These are phyloP conservation scores for Tricladium varicosporioides DNA, from an alignment of 2,329 filamentous ascomycete species.

Conservation along the genomic window DNA sequence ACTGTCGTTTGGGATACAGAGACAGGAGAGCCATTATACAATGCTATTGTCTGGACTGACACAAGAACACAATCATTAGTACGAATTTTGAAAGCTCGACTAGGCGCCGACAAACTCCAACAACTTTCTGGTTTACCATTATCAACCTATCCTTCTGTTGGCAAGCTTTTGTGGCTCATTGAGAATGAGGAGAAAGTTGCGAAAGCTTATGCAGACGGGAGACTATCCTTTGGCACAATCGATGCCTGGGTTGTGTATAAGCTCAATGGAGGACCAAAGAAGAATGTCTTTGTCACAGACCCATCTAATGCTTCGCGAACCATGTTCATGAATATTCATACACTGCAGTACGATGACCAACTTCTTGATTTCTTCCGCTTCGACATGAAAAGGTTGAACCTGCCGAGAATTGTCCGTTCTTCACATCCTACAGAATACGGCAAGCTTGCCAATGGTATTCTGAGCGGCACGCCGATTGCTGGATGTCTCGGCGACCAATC, in stretches of 20 bases:
- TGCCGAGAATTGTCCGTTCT: constrained; percentile 83
- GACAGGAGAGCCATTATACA: constrained; percentile 77
- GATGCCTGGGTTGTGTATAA: constrained; percentile 87
- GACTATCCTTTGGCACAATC: constrained; percentile 80
- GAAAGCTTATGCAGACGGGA: constrained; percentile 72
- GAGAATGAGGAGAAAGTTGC: constrained; percentile 68
- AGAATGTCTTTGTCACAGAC: constrained; percentile 74
- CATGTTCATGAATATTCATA: constrained; percentile 91
- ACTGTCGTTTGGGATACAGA: constrained; percentile 79
- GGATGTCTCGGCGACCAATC: constrained; percentile 81
- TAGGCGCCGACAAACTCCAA: constrained; percentile 66
- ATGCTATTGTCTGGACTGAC: constrained; percentile 89
- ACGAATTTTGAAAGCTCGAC: constrained; percentile 67
- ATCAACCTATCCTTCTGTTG: constrained; percentile 84
- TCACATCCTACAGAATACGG: constrained; percentile 75
- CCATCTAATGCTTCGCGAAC: constrained; percentile 85
- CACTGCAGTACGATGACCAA: constrained; percentile 73
- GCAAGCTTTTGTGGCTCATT: constrained; percentile 82
- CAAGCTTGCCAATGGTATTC: constrained; percentile 57
- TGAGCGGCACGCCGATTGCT: constrained; percentile 69
- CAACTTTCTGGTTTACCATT: constrained; percentile 77
- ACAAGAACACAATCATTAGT: constrained; percentile 73
- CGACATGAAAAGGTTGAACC: constrained; percentile 52
- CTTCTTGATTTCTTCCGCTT: constrained; percentile 79
- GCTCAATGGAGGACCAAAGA: constrained; percentile 70